phyloP scores from a whole-genome alignment of 139 green algal species.

The Nannochloris sp. region DNA sequence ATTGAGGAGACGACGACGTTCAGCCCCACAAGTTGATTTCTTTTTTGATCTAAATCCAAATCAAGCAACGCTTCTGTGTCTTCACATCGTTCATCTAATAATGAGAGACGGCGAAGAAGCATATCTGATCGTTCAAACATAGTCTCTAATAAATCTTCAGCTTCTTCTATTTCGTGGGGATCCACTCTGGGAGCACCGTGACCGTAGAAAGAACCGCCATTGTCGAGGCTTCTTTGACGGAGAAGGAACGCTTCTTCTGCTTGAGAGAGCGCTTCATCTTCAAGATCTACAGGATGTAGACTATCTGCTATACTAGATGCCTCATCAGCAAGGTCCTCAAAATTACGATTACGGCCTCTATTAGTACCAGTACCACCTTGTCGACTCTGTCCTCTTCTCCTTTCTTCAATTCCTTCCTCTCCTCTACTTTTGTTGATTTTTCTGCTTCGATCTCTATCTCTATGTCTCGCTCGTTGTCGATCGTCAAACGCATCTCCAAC shows the following conservation, averaged over 20 bases:
- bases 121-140: slow-evolving; percentile 4
- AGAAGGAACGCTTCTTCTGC: not conserved
- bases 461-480: no score
- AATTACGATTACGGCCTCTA: no score
- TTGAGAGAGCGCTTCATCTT: not conserved
- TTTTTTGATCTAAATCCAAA: slow-evolving; percentile 35
- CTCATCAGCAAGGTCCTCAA: no score
- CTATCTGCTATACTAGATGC: no score
- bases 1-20: slow-evolving; percentile 36
- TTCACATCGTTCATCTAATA: slow-evolving; percentile 20
- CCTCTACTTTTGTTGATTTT: not conserved
- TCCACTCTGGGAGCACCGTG: not conserved
- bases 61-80: slow-evolving; percentile 31
- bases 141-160: slow-evolving; percentile 8
- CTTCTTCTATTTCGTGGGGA: slow-evolving; percentile 9
- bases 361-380: no score
- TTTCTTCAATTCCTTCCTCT: not conserved
- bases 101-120: slow-evolving; percentile 20
- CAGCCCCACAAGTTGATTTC: slow-evolving; percentile 40
- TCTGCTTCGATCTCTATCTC: no score
- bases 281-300: not conserved
- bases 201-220: not conserved
- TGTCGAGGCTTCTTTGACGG: not conserved
- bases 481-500: no score
- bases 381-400: not conserved